These are phyloP conservation scores for Pisolithus orientalis DNA, from an alignment of 768 basidiomycete genomes.

Conservation along the genomic window DNA sequence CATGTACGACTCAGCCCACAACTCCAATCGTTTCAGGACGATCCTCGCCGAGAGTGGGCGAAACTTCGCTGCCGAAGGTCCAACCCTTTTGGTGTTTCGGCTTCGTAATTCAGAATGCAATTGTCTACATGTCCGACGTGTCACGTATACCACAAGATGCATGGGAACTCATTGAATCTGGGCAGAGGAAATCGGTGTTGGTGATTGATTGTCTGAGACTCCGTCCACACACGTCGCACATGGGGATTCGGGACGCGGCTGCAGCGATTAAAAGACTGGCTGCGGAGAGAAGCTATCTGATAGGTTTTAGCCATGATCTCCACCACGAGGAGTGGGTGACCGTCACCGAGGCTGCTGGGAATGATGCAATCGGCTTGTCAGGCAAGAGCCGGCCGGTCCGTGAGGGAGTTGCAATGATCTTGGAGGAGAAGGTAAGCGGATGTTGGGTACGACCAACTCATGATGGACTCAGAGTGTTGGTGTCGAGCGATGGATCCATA, in stretches of 20 bases:
- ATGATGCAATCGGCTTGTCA: slow-evolving; percentile 17
- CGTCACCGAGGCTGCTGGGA: slow-evolving; percentile 49
- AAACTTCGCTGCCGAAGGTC: slow-evolving; percentile 17
- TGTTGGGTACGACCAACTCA: slow-evolving; percentile 68
- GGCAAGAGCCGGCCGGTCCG: slow-evolving; percentile 30
- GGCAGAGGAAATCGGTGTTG: slow-evolving; percentile 40
- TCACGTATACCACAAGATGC: slow-evolving; percentile 71
- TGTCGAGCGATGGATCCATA: slow-evolving; percentile 37
- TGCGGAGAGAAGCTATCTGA: slow-evolving; percentile 61
- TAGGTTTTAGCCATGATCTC: slow-evolving; percentile 73
- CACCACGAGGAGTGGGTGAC: slow-evolving; percentile 71
- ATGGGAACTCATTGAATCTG: slow-evolving; percentile 45
- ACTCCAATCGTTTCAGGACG: slow-evolving; percentile 28
- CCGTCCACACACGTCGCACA: slow-evolving; percentile 66
- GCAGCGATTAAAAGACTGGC: slow-evolving; percentile 48
- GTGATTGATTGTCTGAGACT: slow-evolving; percentile 76
- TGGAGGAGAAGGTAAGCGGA: slow-evolving; percentile 41
- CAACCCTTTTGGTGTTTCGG: slow-evolving; percentile 64
- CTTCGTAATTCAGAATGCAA: slow-evolving; percentile 57
- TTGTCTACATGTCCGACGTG: slow-evolving; percentile 81
- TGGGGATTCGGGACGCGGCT: slow-evolving; percentile 64
- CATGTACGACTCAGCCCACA: slow-evolving; percentile 30
- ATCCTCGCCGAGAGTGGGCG: slow-evolving; percentile 19
- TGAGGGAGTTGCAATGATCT: slow-evolving; percentile 41
- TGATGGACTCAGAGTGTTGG: slow-evolving; percentile 61